A percentile compares a stretch with the other conserved stretches of the same genome.
Conservation (phyloP, 2,329 filamentous ascomycete genomes). For the Penicillium sp. region DNA sequence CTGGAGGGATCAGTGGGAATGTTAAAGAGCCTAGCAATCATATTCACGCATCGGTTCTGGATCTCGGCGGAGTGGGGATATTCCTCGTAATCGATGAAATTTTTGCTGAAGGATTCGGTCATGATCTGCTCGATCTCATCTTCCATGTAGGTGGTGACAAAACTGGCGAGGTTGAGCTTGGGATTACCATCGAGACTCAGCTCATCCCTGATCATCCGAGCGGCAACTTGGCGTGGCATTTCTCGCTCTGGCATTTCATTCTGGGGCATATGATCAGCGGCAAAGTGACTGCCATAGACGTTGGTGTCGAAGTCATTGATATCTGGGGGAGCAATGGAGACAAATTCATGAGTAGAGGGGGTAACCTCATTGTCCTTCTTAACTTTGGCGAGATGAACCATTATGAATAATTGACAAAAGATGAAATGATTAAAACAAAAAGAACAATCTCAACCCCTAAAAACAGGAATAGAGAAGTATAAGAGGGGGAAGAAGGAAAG, state of each 20-base stretch:
- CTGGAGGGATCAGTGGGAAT: slow-evolving; percentile 59
- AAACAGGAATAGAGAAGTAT: neutral
- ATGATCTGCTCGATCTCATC: slow-evolving; percentile 96
- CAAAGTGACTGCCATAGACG: slow-evolving; percentile 86
- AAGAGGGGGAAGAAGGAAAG: neutral
- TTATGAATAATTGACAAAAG: slow-evolving; percentile 6
- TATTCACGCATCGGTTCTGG: slow-evolving; percentile 87
- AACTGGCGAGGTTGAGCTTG: slow-evolving; percentile 79
- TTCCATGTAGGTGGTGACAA: slow-evolving; percentile 96
- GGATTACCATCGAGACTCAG: slow-evolving; percentile 88
- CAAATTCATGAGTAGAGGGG: slow-evolving; percentile 43
- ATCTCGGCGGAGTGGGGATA: slow-evolving; percentile 79
- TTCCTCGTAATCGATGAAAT: slow-evolving; percentile 90
- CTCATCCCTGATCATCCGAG: slow-evolving; percentile 95
- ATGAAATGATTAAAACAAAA: neutral
- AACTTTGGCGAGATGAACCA: slow-evolving; percentile 45
- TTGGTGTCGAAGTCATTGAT: slow-evolving; percentile 63
- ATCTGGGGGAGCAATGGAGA: slow-evolving; percentile 35
- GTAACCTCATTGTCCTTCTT: slow-evolving; percentile 39
- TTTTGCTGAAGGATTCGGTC: slow-evolving; percentile 87
- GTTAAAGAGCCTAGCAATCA: slow-evolving; percentile 88
- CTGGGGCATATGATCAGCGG: slow-evolving; percentile 73
- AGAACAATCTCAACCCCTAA: no score
- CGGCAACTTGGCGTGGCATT: slow-evolving; percentile 92
- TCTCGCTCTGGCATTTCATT: slow-evolving; percentile 84